Conservation (phyloP, 306 rosid species). For the Crataegus laevigata region DNA sequence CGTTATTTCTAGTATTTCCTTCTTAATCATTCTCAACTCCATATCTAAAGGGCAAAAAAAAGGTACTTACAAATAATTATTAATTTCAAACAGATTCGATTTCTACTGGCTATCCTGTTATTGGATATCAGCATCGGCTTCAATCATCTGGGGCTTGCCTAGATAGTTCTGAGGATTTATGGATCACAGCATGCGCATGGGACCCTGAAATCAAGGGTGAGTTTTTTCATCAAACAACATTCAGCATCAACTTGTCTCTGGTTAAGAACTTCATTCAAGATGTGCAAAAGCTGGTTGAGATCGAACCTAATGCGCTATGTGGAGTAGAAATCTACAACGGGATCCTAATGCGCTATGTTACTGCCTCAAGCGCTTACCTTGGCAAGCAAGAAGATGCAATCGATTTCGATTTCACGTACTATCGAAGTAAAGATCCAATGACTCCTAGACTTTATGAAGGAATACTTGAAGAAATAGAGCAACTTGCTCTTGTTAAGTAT, state of each 20-base stretch:
- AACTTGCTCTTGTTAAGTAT: no score
- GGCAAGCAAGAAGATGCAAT: no score
- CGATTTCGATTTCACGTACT: no score
- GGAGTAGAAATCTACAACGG: no score
- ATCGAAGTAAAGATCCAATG: no score
- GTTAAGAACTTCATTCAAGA: slow-evolving; percentile 50
- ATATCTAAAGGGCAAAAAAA: slow-evolving; percentile 2
- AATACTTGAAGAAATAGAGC: no score
- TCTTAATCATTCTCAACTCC: no score
- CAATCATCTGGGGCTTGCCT: slow-evolving; percentile 69
- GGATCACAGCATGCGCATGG: slow-evolving; percentile 65
- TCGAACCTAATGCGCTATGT: slow-evolving; percentile 51
- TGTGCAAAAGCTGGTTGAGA: slow-evolving; percentile 45
- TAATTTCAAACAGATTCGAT: slow-evolving; percentile 21
- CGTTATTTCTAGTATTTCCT: not conserved
- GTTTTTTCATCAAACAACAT: slow-evolving; percentile 58
- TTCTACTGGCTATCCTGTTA: slow-evolving; percentile 60
- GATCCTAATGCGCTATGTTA: no score
- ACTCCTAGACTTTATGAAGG: no score
- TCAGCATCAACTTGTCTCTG: slow-evolving; percentile 34
- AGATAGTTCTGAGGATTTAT: slow-evolving; percentile 24
- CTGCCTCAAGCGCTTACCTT: no score
- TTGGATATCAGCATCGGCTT: slow-evolving; percentile 52
- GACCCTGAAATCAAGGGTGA: slow-evolving; percentile 54
- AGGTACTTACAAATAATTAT: no score